Conservation (phyloP, 1,284 basidiomycete genomes). For the Fomitopsis schrenkii region DNA sequence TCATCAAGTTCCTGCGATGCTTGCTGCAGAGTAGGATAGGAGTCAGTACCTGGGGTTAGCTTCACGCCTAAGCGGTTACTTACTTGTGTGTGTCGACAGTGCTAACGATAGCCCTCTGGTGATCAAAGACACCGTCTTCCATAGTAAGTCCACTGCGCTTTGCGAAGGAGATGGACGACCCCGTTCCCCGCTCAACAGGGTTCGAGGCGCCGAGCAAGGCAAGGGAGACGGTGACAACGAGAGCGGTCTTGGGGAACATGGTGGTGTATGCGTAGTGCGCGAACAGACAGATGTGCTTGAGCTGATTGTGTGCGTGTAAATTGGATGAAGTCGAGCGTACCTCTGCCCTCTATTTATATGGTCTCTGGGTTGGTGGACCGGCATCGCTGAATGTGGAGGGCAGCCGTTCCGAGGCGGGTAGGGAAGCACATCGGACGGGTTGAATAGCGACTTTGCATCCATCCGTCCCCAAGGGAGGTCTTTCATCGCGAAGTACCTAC, state of each 20-base stretch:
- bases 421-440: background rate
- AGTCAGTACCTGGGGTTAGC: background rate
- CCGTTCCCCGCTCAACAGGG: slow-evolving; percentile 18
- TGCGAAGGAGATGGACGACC: slow-evolving; percentile 15
- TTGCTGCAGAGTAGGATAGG: slow-evolving; percentile 13
- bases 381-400: background rate
- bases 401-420: background rate
- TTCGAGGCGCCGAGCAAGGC: slow-evolving; percentile 21
- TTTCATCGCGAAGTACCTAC: too few species aligned
- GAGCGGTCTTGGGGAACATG: slow-evolving; percentile 25
- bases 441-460: background rate
- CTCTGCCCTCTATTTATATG: background rate
- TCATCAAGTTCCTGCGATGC: slow-evolving; percentile 24
- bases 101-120: slow-evolving; percentile 11
- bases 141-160: slow-evolving; percentile 20
- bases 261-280: background rate
- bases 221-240: slow-evolving; percentile 21
- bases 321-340: background rate
- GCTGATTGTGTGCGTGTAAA: background rate
- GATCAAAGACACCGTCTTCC: slow-evolving; percentile 21
- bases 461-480: background rate
- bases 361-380: background rate
- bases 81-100: slow-evolving; percentile 20
- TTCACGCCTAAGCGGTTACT: slow-evolving; percentile 5
- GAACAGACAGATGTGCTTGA: background rate